These are phyloP conservation scores for Xylaria multiplex DNA, from an alignment of 2,329 filamentous ascomycete genomes.

Conservation along the genomic window DNA sequence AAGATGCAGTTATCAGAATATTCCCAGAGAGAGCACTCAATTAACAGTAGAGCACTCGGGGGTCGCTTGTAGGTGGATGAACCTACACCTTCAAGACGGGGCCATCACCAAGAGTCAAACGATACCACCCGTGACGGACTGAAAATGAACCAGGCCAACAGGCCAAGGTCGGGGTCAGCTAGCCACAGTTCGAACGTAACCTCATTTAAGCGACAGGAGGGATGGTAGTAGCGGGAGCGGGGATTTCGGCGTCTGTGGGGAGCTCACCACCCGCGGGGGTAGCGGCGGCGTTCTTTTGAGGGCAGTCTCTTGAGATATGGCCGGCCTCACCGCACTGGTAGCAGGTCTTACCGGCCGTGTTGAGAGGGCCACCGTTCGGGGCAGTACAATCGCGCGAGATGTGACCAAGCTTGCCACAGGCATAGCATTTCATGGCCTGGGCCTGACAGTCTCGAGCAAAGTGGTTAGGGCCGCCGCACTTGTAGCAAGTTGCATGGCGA, in stretches of 20 bases:
- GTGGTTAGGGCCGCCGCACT: slow-evolving; percentile 90
- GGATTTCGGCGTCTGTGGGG: slow-evolving; percentile 45
- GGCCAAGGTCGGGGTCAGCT: slow-evolving; percentile 12
- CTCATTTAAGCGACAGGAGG: slow-evolving; percentile 48
- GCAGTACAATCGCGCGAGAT: slow-evolving; percentile 95
- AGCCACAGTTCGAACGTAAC: slow-evolving; percentile 21
- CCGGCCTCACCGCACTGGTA: slow-evolving; percentile 96
- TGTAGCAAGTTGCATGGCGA: slow-evolving; percentile 76
- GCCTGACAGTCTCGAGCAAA: slow-evolving; percentile 98
- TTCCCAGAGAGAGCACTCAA: slow-evolving; percentile 5
- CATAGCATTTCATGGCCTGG: slow-evolving; percentile 98
- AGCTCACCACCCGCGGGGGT: slow-evolving; percentile 51
- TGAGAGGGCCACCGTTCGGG: slow-evolving; percentile 93
- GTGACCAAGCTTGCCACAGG: slow-evolving; percentile 93
- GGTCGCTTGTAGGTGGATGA: slow-evolving; percentile 8
- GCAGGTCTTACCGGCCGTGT: slow-evolving; percentile 97
- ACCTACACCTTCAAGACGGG: slow-evolving; percentile 11
- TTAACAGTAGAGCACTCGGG: background rate
- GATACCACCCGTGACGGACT: slow-evolving; percentile 9
- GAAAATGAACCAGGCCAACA: slow-evolving; percentile 16
- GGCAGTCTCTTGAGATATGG: slow-evolving; percentile 95
- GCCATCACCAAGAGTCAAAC: slow-evolving; percentile 9
- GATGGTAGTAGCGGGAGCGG: slow-evolving; percentile 42
- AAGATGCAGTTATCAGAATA: slow-evolving; percentile 22
- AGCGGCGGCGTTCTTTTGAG: slow-evolving; percentile 68